These are phyloP conservation scores for Triglochin maritima DNA, from an alignment of 106 monocot species.

Conservation along the genomic window DNA sequence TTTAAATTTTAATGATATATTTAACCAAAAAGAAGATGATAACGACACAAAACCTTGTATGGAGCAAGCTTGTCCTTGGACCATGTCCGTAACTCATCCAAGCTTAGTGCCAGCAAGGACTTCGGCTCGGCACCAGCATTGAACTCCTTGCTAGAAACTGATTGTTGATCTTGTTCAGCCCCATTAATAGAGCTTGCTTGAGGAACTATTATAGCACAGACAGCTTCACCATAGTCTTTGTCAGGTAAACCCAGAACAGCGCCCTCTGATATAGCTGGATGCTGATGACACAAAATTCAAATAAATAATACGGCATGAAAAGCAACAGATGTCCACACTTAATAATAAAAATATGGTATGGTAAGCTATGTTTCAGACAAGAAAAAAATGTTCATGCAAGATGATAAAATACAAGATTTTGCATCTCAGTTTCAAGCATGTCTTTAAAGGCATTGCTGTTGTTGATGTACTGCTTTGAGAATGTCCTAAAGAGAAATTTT, in stretches of 20 bases:
- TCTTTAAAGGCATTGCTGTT: too few relatives aligned
- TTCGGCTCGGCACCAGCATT: too few relatives aligned
- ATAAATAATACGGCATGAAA: background rate
- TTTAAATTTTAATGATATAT: background rate
- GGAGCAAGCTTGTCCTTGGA: constrained; percentile 81
- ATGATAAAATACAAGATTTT: too few relatives aligned
- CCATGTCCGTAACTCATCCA: constrained; percentile 75
- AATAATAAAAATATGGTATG: too few relatives aligned
- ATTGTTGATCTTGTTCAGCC: constrained; percentile 29
- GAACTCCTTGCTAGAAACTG: constrained; percentile 3
- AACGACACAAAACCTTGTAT: constrained; percentile 53
- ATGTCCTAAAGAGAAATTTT: too few relatives aligned
- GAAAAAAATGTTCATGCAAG: too few relatives aligned
- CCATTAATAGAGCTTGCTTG: constrained; percentile 26
- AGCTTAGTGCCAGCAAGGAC: constrained; percentile 11
- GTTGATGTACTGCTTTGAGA: too few relatives aligned
- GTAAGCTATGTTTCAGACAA: too few relatives aligned
- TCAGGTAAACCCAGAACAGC: constrained; percentile 79
- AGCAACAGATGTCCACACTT: too few relatives aligned
- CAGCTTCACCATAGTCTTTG: constrained; percentile 77
- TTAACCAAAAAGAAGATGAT: background rate
- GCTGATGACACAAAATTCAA: constrained; percentile 27
- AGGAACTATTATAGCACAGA: constrained; percentile 73
- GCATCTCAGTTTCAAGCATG: too few relatives aligned
- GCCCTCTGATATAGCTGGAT: constrained; percentile 67